Percentiles rank a stretch among this genome's conserved stretches.
These are phyloP conservation scores for Arachis monticola DNA, from an alignment of 331 rosid species.

Conservation along the genomic window DNA sequence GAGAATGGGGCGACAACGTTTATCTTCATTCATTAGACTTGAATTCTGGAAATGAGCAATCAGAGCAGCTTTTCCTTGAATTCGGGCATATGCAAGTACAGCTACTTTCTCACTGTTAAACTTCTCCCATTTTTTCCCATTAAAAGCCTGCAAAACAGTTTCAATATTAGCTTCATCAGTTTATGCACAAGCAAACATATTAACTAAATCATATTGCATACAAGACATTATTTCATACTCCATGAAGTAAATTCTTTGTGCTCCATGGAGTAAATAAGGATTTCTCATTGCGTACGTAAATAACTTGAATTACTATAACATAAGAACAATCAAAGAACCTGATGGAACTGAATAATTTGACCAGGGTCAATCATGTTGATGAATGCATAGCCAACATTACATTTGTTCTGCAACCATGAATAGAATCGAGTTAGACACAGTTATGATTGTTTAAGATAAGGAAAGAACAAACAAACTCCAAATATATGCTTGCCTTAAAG, in stretches of 20 bases:
- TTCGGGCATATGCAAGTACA: conserved; percentile 84
- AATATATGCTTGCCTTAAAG: conserved; percentile 70
- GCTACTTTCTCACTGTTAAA: conserved; percentile 96
- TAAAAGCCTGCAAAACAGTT: conserved; percentile 68
- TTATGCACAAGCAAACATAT: conserved; percentile 21
- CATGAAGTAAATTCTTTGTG: no score
- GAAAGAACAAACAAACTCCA: conserved; percentile 37
- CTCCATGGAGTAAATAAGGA: no score
- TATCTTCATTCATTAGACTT: conserved; percentile 84
- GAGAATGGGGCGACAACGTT: conserved; percentile 93
- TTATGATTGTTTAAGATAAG: conserved; percentile 2
- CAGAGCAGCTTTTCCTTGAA: conserved; percentile 86
- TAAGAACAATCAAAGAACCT: conserved; percentile 51
- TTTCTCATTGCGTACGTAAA: neutral
- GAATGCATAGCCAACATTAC: conserved; percentile 94
- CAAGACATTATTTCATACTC: no score
- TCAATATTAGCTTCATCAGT: conserved; percentile 39
- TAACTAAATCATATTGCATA: conserved; percentile 10
- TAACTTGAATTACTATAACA: conserved; percentile 29
- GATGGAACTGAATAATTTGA: conserved; percentile 80
- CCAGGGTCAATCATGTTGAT: conserved; percentile 84
- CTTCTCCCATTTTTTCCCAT: conserved; percentile 93
- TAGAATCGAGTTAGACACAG: conserved; percentile 40
- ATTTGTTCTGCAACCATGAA: conserved; percentile 73
- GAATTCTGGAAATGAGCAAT: conserved; percentile 93